Evolutionary conservation across 2,329 filamentous ascomycete species (phyloP), one percentile per base, ranked within the genome.

Genomic region (Colletotrichum ledebouriae): DNA sequence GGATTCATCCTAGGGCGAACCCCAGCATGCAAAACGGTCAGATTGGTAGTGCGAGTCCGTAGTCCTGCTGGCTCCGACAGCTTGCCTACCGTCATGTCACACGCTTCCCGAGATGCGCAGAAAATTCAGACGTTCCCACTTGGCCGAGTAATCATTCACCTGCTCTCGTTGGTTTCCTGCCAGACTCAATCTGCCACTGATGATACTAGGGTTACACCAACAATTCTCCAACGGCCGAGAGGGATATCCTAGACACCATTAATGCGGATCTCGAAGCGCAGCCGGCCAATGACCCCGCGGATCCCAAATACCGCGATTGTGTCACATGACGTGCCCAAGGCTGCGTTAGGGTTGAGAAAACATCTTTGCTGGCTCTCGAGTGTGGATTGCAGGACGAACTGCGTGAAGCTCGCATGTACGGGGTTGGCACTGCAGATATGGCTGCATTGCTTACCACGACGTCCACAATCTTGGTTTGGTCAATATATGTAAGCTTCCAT

Each of bases 181-280:
- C 33, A 17, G 37, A 17, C 22, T 22, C 6, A 13, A 39, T 6
- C 17, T 25, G 2, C 33, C 17, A 34, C 20, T 22, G 15, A 4
- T 44, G 39, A 57, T 57, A 57, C 12, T 42, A 44, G 53, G 53
- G 53, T 57, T 57, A 41, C 53, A 57, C 44, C 37, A 57, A 25
- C 37, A 57, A 25, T 44, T 44, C 22, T 25, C 22, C 53, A 20
- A 20, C 17, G 17, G n/a, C 52, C 52, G 52, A 55, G 34, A 55
- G 52, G 52, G 52, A 29, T 39, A 55, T 22, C 52, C 52, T 22
- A 22, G 52, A 37, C 11, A 22, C 13, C 37, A 25, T n/a, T 7
- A 9, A 55, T 39, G n/a, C 34, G 52, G 52, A 37, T 34, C n/a
- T 55, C 52, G 13, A 55, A 7, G 34, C 52, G 34, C 52, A 39